Base-by-base conservation (phyloP, 2,329 filamentous ascomycete species). In the Beauveria brongniartii region DNA sequence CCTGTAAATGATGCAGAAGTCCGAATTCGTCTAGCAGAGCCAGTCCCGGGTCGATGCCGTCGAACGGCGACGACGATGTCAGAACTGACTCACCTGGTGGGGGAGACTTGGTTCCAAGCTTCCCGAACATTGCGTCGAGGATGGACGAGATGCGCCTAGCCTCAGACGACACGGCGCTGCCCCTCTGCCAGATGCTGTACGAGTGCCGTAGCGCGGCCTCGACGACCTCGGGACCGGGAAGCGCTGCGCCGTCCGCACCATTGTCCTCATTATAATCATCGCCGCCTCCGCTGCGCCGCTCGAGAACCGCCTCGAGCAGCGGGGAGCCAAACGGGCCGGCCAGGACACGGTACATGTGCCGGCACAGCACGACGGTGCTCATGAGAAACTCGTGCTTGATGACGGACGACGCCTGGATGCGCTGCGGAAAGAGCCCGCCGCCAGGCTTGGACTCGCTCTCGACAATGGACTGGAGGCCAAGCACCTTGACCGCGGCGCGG, bases 351-450 rank as follows among this genome's bases (percentile, higher is more conserved):
- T 60, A 48, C 58, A 60, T 47, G 58, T 60, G 58, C 43, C 50
- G 40, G 58, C 58, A 60, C 14, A 60, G 50, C 20, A 60, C 48
- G 22, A 60, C 51, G 58, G 50, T 60, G 58, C 58, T 60, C 58
- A 54, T 60, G 26, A 60, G 46, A 10, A 60, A 60, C 51, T 60
- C 58, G 43, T 60, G 58, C 58, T 55, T 54, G 40, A 60, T 54
- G 8, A 60, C 43, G 14, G 58, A 60, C 28, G 58, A 60, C 20
- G 58, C 41, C 41, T 60, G 58, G 28, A 60, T 48, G 41, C 58
- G 51, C 50, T 46, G 58, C n/a, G 58, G 58, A 24, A 55, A 60
- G 2, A 60, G 58, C 40, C n/a, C 43, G 9, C 58, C 58, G 41
- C 58, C 58, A 41, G 50, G 58, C 14, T 41, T 41, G 18, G 58